Percentiles rank a stretch among this genome's conserved stretches.
phyloP scores from a whole-genome alignment of 1,139 yeast genomes.

The Geotrichum klebahnii region DNA sequence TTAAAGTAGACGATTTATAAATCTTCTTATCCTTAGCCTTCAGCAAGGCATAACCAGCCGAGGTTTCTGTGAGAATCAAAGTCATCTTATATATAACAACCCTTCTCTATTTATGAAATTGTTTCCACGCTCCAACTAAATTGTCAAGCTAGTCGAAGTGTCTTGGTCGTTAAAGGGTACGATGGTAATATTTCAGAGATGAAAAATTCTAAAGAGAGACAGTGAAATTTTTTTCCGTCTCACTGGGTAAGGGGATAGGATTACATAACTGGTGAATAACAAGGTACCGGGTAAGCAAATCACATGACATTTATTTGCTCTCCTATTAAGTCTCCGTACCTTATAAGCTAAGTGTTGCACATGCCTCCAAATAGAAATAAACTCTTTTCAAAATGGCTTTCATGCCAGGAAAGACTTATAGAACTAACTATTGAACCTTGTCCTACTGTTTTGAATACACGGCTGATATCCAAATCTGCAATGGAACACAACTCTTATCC shows the following conservation, averaged over 20 bases:
- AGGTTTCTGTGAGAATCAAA: conserved; percentile 92
- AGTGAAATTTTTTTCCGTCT: conserved; percentile 5
- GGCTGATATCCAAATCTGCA: too few relatives aligned
- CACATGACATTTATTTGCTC: too few relatives aligned
- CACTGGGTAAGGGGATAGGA: conserved; percentile 3
- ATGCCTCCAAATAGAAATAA: too few relatives aligned
- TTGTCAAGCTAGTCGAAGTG: conserved; percentile 7
- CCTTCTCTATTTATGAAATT: too few relatives aligned
- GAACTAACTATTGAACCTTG: too few relatives aligned
- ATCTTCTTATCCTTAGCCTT: conserved; percentile 97
- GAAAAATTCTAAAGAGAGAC: conserved; percentile 4
- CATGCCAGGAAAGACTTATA: too few relatives aligned
- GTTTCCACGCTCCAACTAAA: too few relatives aligned
- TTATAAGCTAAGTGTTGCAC: too few relatives aligned
- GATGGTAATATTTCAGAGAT: conserved; percentile 9
- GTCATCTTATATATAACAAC: conserved; percentile 64
- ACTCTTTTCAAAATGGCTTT: too few relatives aligned
- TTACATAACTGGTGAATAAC: not conserved
- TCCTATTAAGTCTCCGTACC: too few relatives aligned
- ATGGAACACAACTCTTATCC: too few relatives aligned
- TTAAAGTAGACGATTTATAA: conserved; percentile 71
- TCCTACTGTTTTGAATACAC: too few relatives aligned
- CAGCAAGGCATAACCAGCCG: conserved; percentile 96
- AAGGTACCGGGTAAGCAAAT: not conserved
- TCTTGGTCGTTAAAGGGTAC: conserved; percentile 4